Base-by-base conservation (phyloP, 345 rosid species). In the Populus simonii region DNA sequence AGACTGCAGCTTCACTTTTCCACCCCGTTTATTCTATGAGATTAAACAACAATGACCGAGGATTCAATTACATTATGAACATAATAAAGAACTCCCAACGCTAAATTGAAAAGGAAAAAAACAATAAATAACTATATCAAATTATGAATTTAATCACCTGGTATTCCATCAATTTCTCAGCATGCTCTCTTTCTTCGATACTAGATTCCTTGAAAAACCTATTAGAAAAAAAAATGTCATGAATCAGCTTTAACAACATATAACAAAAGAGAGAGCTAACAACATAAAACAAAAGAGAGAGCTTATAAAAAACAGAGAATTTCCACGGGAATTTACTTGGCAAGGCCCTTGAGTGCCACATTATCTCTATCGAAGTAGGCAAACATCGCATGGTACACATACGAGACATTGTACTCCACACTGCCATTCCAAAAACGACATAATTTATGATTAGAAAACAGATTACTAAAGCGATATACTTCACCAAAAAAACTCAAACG, bases 391-490 rank as follows among this genome's bases (percentile, higher is more conserved):
- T 82, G 84, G 76, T 82, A 82, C 49, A 78, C 84, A 33, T 82
- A 82, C 6, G 84, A 82, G 51, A 82, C 79, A 57, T 78, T 82
- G 84, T 82, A 82, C 80, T 82, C 84, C 81, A 82, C 84, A 57
- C 84, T 82, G 84, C 18, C 43, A 36, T 45, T 49, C 12, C 73
- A 65, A 38, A 23, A 59, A 59, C 11, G 65, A 23, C 15, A 59
- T n/a, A 10, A 10, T n/a, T 10, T 10, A 59, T n/a, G 29, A 27
- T 59, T 59, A 59, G 27, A n/a, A 59, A 55, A 22, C 23, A 55
- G 61, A 55, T 20, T 22, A 22, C 61, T 22, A 55, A 55, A 22
- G 61, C 25, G 11, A 55, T 20, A 3, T 55, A 55, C 61, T 55
- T 55, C 25, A 22, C 23, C 31, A 47, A 73, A 53, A 33, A 51